Base-by-base conservation (phyloP, 805 yeast genomes). In the Wickerhamiella qilinensis region DNA sequence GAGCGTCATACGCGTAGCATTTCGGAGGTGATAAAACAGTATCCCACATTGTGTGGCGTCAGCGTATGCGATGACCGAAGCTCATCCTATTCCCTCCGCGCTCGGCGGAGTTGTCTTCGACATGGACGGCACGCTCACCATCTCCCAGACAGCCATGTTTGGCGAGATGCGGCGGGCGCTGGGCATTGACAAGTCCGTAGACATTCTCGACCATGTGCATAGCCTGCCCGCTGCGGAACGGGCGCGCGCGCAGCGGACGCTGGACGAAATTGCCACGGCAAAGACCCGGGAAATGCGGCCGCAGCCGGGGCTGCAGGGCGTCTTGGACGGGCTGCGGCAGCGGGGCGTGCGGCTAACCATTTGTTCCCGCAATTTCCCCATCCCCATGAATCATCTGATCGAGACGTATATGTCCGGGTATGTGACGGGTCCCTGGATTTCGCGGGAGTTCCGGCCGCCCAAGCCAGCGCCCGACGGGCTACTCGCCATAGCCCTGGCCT, bases 101-200 rank as follows among this genome's bases (percentile, higher is more conserved):
- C 52, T 73, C 32, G 62, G 59, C 33, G 82, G 82, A 0, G 52
- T 79, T 5, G 62, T 79, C 1, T 79, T 79, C 51, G 88, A 79
- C 49, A 78, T 79, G 88, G 88, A 79, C 52, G 86, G 86, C 4
- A 79, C 88, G 0, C 51, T 79, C 39, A 73, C 80, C 45, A 57
- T 69, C 12, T 83, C 84, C 1, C 83, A 76, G 50, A 48, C 30
- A 19, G 40, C 40, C 33, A 45, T 44, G 45, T 42, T 62, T 66
- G 54, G 11, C 24, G 72, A 71, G 35, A 76, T 77, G 83, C 62
- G 83, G 40, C 60, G 63, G 17, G 75, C 75, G 0, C 57, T 77
- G 19, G 73, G 75, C 1, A 61, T 75, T 9, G 51, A 51, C 12
- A 58, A 60, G 31, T 46, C 56, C 0, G 48, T 64, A 4, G 86